Evolutionary conservation across 139 green algal genomes (phyloP).

Genomic region (Haematococcus lacustris): DNA sequence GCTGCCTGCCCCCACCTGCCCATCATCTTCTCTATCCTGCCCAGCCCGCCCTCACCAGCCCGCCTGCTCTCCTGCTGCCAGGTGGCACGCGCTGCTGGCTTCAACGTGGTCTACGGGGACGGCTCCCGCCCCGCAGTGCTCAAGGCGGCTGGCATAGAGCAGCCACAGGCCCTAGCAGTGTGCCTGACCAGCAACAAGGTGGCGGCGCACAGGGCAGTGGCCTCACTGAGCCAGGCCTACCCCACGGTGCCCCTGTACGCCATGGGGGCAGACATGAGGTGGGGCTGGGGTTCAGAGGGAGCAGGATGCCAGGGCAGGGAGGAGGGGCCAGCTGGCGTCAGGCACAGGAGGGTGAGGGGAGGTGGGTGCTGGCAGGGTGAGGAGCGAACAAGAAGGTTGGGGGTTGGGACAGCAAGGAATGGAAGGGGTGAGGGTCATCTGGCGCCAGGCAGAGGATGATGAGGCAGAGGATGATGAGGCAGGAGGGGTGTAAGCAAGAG

Average conservation of each 20-base stretch:
- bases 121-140: constrained; percentile 65
- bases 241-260: constrained; percentile 73
- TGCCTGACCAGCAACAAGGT: constrained; percentile 45
- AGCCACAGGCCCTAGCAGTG: constrained; percentile 64
- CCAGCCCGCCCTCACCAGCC: too few species aligned
- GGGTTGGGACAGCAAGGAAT: background rate
- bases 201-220: constrained; percentile 36
- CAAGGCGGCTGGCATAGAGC: constrained; percentile 63
- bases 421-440: too few species aligned
- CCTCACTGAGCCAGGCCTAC: constrained; percentile 44
- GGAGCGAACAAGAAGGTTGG: background rate
- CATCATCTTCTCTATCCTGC: too few species aligned
- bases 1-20: too few species aligned
- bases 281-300: background rate
- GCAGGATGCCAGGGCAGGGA: background rate
- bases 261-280: constrained; percentile 58
- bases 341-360: background rate
- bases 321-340: background rate
- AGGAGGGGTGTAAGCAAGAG: too few species aligned
- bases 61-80: too few species aligned
- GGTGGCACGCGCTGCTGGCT: constrained; percentile 15
- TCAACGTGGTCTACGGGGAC: constrained; percentile 59
- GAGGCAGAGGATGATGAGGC: too few species aligned
- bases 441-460: too few species aligned
- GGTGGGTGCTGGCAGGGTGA: background rate